phyloP scores from a whole-genome alignment of 106 monocot genomes.

The Iris macrosiphon region DNA sequence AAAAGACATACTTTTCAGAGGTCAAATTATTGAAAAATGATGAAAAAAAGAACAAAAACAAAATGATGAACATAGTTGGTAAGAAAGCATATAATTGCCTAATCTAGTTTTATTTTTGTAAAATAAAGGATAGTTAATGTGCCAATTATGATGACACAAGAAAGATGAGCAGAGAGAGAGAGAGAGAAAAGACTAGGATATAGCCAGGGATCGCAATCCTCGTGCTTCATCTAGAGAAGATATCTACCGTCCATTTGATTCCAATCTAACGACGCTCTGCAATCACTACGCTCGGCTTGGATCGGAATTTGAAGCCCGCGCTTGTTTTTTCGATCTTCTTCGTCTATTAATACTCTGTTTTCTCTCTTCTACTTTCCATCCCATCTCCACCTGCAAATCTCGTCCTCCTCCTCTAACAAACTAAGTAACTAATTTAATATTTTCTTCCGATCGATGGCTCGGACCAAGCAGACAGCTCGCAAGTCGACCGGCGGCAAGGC shows the following conservation, averaged over 20 bases:
- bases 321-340: too few species aligned
- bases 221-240: not conserved
- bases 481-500: constrained; percentile 39
- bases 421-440: too few species aligned
- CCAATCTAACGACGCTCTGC: not conserved
- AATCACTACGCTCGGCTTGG: not conserved
- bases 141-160: not conserved
- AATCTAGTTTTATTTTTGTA: not conserved
- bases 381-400: not conserved
- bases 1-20: not conserved
- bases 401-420: not conserved
- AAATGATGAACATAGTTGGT: not conserved
- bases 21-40: too few species aligned
- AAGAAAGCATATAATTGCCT: not conserved
- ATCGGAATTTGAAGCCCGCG: not conserved
- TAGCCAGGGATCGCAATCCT: constrained; percentile 1
- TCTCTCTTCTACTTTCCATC: not conserved
- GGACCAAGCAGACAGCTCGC: constrained; percentile 34
- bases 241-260: constrained; percentile 1
- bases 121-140: not conserved
- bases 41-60: not conserved
- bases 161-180: too few species aligned
- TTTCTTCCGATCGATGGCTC: constrained; percentile 4
- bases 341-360: not conserved
- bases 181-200: too few species aligned